These are phyloP conservation scores for Aureobasidium sp. DNA, from an alignment of 2,329 filamentous ascomycete genomes.

Conservation along the genomic window DNA sequence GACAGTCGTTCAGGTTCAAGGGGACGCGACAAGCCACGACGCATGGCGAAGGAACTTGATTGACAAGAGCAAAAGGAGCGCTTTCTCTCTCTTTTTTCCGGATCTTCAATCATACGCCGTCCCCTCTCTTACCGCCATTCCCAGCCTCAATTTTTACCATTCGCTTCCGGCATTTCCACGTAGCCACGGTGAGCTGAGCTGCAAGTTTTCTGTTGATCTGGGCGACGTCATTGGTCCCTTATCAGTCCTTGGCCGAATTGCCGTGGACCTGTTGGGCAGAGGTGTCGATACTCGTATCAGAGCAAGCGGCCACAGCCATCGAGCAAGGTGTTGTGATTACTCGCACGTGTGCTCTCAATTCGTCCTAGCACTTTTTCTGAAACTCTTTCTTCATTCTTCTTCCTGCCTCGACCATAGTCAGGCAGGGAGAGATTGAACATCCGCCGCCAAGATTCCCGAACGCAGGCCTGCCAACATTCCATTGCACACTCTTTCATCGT, in stretches of 20 bases:
- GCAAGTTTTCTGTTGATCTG: constrained; percentile 8
- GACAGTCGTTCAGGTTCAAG: constrained; percentile 7
- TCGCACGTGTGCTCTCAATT: background rate
- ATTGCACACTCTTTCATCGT: constrained; percentile 62
- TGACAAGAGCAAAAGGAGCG: background rate
- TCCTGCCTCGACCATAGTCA: background rate
- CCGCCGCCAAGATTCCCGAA: constrained; percentile 73
- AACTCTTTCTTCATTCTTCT: background rate
- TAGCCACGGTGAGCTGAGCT: constrained; percentile 1
- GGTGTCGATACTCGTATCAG: background rate
- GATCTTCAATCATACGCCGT: background rate
- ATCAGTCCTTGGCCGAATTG: constrained; percentile 3
- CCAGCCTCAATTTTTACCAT: background rate
- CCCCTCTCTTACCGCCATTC: background rate
- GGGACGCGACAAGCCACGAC: constrained; percentile 4
- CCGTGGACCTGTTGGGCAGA: background rate
- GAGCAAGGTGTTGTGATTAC: constrained; percentile 6
- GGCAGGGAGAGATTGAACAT: constrained; percentile 7
- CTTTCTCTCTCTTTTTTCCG: background rate
- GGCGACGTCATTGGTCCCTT: constrained; percentile 10
- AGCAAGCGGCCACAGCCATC: background rate
- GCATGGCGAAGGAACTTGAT: constrained; percentile 9
- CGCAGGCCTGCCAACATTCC: constrained; percentile 80
- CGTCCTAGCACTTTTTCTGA: background rate
- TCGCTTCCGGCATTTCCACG: background rate